Evolutionary conservation across 345 rosid species (phyloP).

Genomic region (Euphorbia peplus): DNA sequence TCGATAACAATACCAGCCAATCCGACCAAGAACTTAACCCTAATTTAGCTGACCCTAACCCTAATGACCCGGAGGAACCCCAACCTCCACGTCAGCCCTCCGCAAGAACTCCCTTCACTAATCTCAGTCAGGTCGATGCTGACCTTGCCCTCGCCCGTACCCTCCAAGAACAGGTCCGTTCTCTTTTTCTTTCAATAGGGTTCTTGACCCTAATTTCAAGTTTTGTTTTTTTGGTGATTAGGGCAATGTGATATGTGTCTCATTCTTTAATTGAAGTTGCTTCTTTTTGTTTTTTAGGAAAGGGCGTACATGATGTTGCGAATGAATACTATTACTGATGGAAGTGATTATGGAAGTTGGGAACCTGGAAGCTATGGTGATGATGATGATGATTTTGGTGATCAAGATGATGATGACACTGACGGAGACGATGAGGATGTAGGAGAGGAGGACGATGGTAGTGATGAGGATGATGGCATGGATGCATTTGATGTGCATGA

Average conservation of each 20-base stretch:
- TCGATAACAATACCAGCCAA: constrained; percentile 5
- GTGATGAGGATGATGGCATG: constrained; percentile 38
- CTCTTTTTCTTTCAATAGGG: not conserved
- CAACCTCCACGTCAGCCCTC: constrained; percentile 33
- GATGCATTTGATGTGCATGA: constrained; percentile 63
- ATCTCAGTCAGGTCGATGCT: constrained; percentile 82
- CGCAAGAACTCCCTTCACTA: constrained; percentile 69
- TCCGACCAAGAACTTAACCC: constrained; percentile 31
- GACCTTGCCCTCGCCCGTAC: constrained; percentile 91
- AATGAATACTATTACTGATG: constrained; percentile 55
- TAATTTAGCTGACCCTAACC: constrained; percentile 12
- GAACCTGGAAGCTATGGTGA: constrained; percentile 63
- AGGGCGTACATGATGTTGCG: constrained; percentile 88
- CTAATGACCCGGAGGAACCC: constrained; percentile 29
- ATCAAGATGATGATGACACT: constrained; percentile 40
- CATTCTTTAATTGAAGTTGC: not conserved
- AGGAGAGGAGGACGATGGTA: constrained; percentile 29
- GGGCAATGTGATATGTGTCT: not conserved
- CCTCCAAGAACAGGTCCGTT: constrained; percentile 81
- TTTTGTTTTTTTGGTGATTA: not conserved
- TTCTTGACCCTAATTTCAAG: not conserved
- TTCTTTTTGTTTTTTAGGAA: constrained; percentile 45
- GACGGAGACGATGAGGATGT: constrained; percentile 36
- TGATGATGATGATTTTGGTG: constrained; percentile 65
- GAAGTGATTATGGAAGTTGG: constrained; percentile 85